Evolutionary conservation across 306 rosid species (phyloP).

Genomic region (Pyrus bretschneideri): DNA sequence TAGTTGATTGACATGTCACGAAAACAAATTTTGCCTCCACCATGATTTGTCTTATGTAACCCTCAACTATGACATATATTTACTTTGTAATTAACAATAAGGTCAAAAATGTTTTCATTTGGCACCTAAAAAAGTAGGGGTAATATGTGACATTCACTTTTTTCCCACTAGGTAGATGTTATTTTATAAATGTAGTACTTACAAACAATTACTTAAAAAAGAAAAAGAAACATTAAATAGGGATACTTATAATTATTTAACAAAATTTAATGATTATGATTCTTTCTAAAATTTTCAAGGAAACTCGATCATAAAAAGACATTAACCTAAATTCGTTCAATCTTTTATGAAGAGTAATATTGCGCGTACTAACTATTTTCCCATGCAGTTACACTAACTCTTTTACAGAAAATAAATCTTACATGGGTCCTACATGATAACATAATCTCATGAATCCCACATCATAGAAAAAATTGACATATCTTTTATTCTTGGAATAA

Average conservation of each 20-base stretch:
- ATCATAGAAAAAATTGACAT: too few relatives aligned
- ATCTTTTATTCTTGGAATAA: too few relatives aligned
- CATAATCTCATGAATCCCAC: too few relatives aligned
- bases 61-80: not conserved
- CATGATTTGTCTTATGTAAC: not conserved
- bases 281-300: too few relatives aligned
- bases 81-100: not conserved
- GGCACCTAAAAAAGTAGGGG: not conserved
- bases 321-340: too few relatives aligned
- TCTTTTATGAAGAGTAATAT: not conserved
- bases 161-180: too few relatives aligned
- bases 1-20: not conserved
- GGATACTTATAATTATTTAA: too few relatives aligned
- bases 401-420: too few relatives aligned
- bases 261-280: not conserved
- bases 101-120: too few relatives aligned
- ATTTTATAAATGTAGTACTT: not conserved
- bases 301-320: too few relatives aligned
- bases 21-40: not conserved
- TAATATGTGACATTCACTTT: not conserved
- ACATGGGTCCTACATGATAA: not conserved
- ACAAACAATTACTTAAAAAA: too few relatives aligned
- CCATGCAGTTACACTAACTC: not conserved
- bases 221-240: not conserved
- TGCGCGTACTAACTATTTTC: not conserved